phyloP scores from a whole-genome alignment of 2,329 filamentous ascomycete species.

The Alternaria solani region DNA sequence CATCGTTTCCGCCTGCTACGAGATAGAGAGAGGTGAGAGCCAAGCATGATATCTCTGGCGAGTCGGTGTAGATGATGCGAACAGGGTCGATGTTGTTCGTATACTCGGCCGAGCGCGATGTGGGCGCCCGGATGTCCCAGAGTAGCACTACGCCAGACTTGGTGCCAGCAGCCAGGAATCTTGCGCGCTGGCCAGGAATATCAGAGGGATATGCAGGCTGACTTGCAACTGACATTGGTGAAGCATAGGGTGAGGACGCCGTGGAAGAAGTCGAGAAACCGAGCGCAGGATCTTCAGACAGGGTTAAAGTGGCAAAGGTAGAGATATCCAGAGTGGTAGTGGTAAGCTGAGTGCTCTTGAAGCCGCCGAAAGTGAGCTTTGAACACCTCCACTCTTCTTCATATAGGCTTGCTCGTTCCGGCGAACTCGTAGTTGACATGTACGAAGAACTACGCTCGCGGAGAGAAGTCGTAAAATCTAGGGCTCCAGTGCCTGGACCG shows the following conservation, averaged over 20 bases:
- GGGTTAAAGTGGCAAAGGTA: slow-evolving; percentile 72
- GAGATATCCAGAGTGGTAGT: slow-evolving; percentile 78
- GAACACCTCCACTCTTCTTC: slow-evolving; percentile 76
- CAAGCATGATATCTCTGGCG: slow-evolving; percentile 83
- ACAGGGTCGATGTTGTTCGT: slow-evolving; percentile 72
- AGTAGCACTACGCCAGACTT: slow-evolving; percentile 77
- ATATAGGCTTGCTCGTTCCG: slow-evolving; percentile 46
- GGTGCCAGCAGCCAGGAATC: slow-evolving; percentile 83
- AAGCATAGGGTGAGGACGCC: slow-evolving; percentile 62
- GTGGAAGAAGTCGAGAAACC: slow-evolving; percentile 64
- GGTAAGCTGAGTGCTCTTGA: slow-evolving; percentile 70
- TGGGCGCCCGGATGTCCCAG: slow-evolving; percentile 81
- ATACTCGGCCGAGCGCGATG: slow-evolving; percentile 62
- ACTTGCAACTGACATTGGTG: slow-evolving; percentile 60
- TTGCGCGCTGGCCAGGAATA: slow-evolving; percentile 83
- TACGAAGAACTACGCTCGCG: slow-evolving; percentile 44
- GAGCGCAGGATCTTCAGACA: slow-evolving; percentile 79
- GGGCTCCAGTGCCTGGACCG: slow-evolving; percentile 44
- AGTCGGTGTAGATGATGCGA: slow-evolving; percentile 88
- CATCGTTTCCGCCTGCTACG: slow-evolving; percentile 92
- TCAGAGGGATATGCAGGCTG: slow-evolving; percentile 61
- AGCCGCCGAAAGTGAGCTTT: slow-evolving; percentile 67
- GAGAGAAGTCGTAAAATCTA: slow-evolving; percentile 28
- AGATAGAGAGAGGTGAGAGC: slow-evolving; percentile 86
- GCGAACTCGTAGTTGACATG: slow-evolving; percentile 49